Conservation (phyloP, 805 yeast genomes). For the Saccharomycopsis sp. region DNA sequence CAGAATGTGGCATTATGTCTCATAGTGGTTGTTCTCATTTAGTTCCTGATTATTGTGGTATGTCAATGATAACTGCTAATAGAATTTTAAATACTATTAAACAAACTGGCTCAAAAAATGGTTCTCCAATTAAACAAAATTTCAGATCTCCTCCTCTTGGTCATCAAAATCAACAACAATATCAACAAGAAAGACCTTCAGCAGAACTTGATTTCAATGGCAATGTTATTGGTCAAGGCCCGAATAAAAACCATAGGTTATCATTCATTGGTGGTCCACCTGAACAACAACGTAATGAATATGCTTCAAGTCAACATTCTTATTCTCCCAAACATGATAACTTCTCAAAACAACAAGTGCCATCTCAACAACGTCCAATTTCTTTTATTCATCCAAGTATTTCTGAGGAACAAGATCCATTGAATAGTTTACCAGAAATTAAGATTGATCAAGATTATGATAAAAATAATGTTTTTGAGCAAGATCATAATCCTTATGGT, state of each 20-base stretch:
- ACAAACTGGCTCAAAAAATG: conserved; percentile 38
- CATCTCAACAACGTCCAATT: neutral
- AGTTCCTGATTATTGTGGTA: conserved; percentile 98
- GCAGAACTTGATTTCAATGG: neutral
- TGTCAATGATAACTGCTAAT: conserved; percentile 95
- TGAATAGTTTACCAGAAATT: conserved; percentile 7
- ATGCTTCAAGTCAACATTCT: neutral
- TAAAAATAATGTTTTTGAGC: conserved; percentile 6
- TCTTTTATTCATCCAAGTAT: neutral
- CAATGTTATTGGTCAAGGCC: neutral
- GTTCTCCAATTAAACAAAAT: conserved; percentile 1
- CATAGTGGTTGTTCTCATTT: conserved; percentile 87
- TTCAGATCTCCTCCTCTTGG: neutral
- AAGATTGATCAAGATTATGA: conserved; percentile 10
- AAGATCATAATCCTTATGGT: neutral
- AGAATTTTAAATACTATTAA: conserved; percentile 77
- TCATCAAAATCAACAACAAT: neutral
- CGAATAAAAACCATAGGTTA: no score
- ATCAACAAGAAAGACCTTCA: neutral
- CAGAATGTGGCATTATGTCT: conserved; percentile 91
- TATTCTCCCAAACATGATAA: no score
- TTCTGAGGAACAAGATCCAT: neutral
- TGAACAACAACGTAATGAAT: no score
- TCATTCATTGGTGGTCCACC: neutral
- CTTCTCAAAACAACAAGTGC: neutral